A percentile compares a stretch with the other conserved stretches of the same genome.
phyloP scores from a whole-genome alignment of 495 filamentous ascomycete genomes.

The Letharia columbiana region DNA sequence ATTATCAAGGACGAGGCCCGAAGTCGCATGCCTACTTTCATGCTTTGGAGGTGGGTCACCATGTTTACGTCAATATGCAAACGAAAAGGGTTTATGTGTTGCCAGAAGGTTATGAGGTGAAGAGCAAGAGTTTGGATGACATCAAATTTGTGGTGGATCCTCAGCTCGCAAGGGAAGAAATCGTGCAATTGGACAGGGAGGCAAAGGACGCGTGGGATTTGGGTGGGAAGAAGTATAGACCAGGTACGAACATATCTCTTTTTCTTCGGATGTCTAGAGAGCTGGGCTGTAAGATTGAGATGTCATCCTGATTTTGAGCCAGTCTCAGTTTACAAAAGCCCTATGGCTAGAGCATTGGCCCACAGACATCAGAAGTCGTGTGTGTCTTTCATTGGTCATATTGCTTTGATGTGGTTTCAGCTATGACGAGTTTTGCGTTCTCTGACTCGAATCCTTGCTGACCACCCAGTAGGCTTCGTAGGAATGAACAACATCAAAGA shows the following conservation, averaged over 20 bases:
- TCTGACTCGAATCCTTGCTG: neutral
- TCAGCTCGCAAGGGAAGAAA: conserved; percentile 68
- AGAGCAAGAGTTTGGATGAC: conserved; percentile 91
- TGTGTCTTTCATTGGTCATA: too few species aligned
- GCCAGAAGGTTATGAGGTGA: conserved; percentile 95
- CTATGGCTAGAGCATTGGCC: neutral
- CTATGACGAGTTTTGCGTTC: neutral
- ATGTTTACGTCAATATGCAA: conserved; percentile 96
- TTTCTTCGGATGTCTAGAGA: too few species aligned
- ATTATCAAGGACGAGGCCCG: conserved; percentile 88
- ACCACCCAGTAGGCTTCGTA: conserved; percentile 58
- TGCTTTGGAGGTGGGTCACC: conserved; percentile 86
- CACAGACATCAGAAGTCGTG: neutral
- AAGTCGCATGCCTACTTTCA: conserved; percentile 98
- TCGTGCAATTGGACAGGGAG: conserved; percentile 70
- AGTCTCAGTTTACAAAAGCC: neutral
- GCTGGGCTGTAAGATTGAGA: neutral
- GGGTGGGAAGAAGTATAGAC: conserved; percentile 71
- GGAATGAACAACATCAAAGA: conserved; percentile 99
- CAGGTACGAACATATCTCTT: conserved; percentile 40
- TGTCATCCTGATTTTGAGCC: neutral
- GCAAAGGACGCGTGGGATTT: conserved; percentile 70
- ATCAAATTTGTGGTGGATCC: conserved; percentile 98
- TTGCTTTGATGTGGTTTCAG: neutral
- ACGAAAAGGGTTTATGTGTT: conserved; percentile 93